Evolutionary conservation across 805 yeast genomes (phyloP), one percentile per base, ranked within the genome.

Genomic region (Nakazawaea wyomingensis): DNA sequence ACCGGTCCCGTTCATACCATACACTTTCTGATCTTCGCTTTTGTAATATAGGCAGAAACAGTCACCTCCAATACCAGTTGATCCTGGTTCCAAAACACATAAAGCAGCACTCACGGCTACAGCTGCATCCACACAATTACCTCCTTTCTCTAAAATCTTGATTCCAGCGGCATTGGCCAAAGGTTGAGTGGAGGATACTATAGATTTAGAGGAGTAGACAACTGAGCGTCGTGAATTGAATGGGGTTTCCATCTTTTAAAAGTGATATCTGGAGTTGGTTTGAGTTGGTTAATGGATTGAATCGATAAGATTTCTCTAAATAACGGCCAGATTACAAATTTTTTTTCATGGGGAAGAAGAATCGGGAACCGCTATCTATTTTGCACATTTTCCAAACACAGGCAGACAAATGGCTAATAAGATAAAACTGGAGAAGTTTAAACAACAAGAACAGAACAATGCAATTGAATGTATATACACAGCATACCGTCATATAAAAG

Each of bases 1-100:
- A 7, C 95, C 95, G 36, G 85, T 75, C 4, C 91, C 95, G 57
- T 85, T 85, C 51, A 85, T 51, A 0, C 90, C 95, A 38, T 66
- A 61, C 0, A 83, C 84, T 44, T 68, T 65, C 44, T 74, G 69
- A 4, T 72, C 65, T 19, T 61, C 51, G 22, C 68, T 68, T 34
- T 75, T 69, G 58, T 79, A 81, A 54, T 68, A 80, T 28, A 85
- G 60, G 2, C 80, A 73, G 64, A 82, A 86, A 38, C 83, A 78
- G 53, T 79, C 85, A 29, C 85, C 85, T 5, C 82, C 85, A 39
- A 78, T 65, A n/a, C 82, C 84, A 0, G 84, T 72, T 24, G 81
- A 73, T 1, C 73, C 67, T 0, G 84, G 83, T 50, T 78, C 85
- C 4, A 74, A 60, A 13, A 78, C 70, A 47, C 77, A 65, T 6